These are phyloP conservation scores for Fusarium sp. DNA, from an alignment of 2,329 filamentous ascomycete species.

Conservation along the genomic window DNA sequence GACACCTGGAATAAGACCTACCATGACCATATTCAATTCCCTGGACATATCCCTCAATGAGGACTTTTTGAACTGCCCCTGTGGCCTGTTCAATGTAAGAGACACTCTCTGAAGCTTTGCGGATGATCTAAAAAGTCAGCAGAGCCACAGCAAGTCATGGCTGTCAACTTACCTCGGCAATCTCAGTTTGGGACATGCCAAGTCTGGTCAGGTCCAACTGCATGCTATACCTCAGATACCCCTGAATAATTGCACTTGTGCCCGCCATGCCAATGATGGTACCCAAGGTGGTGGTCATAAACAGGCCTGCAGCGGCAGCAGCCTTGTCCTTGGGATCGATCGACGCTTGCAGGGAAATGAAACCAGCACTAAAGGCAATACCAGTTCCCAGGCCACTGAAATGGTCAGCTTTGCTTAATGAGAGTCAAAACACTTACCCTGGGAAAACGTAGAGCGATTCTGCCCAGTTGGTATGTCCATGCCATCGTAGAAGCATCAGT, in stretches of 20 bases:
- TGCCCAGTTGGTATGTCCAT: conserved; percentile 65
- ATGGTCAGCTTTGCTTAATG: background rate
- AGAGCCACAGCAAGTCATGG: background rate
- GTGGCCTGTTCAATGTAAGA: conserved; percentile 33
- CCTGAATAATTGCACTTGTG: conserved; percentile 51
- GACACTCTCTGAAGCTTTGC: conserved; percentile 34
- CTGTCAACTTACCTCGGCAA: conserved; percentile 19
- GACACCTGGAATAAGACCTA: background rate
- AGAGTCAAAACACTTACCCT: conserved; percentile 15
- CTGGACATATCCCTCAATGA: conserved; percentile 28
- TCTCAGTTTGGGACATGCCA: conserved; percentile 15
- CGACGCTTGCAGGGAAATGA: conserved; percentile 57
- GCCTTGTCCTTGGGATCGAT: conserved; percentile 54
- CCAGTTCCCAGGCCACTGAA: conserved; percentile 54
- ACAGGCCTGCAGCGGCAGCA: conserved; percentile 56
- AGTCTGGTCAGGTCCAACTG: conserved; percentile 14
- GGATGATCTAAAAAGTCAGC: conserved; percentile 24
- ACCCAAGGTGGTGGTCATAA: conserved; percentile 53
- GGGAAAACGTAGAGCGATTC: conserved; percentile 72
- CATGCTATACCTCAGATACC: conserved; percentile 13
- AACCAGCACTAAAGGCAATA: conserved; percentile 55
- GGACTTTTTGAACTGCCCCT: conserved; percentile 1
- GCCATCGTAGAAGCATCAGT: conserved; percentile 68
- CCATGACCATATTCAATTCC: conserved; percentile 38
- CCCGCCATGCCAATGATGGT: conserved; percentile 53